These are phyloP conservation scores for Neurospora intermedia DNA, from an alignment of 495 filamentous ascomycete species.

Conservation along the genomic window DNA sequence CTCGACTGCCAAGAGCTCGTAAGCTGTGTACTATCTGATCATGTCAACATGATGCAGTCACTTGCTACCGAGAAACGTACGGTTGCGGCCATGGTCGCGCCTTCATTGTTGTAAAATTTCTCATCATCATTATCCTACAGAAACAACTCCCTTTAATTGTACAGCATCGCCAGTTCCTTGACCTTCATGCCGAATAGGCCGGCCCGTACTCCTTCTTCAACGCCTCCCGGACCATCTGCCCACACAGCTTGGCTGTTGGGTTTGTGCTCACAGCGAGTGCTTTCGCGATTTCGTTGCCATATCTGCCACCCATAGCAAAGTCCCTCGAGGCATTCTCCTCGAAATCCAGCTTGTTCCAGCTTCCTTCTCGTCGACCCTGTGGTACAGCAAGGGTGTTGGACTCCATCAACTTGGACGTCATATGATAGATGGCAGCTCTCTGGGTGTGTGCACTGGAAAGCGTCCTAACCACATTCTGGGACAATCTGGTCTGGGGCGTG, in stretches of 20 bases:
- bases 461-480: conserved; percentile 47
- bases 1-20: conserved; percentile 9
- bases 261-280: conserved; percentile 70
- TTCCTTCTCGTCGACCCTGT: conserved; percentile 24
- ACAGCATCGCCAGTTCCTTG: background rate
- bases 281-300: conserved; percentile 69
- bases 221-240: conserved; percentile 75
- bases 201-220: conserved; percentile 63
- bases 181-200: conserved; percentile 19
- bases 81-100: background rate
- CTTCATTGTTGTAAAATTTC: background rate
- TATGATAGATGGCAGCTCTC: conserved; percentile 58
- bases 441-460: conserved; percentile 68
- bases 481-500: conserved; percentile 41
- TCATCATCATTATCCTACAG: background rate
- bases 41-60: background rate
- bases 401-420: conserved; percentile 42
- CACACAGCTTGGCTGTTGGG: conserved; percentile 82
- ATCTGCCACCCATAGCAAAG: conserved; percentile 65
- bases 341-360: conserved; percentile 42
- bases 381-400: conserved; percentile 15
- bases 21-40: background rate
- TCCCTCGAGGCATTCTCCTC: conserved; percentile 65
- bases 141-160: background rate
- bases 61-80: background rate